Conservation (phyloP, 768 basidiomycete genomes). For the Wakefieldia striispora region DNA sequence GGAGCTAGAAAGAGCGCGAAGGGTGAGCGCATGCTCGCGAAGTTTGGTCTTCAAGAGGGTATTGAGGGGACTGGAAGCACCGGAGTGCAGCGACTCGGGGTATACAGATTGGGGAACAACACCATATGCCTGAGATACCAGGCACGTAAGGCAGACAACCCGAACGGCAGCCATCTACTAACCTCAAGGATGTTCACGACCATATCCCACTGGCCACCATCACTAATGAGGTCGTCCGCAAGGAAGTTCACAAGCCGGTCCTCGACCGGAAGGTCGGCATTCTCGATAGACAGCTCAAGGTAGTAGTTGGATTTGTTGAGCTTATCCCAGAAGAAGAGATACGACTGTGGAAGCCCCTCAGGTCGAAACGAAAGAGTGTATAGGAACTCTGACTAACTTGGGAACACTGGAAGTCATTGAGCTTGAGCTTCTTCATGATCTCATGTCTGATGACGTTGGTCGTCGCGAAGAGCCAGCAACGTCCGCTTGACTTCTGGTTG, state of each 20-base stretch:
- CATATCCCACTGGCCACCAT: constrained; percentile 98
- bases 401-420: constrained; percentile 88
- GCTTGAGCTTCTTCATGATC: constrained; percentile 80
- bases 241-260: constrained; percentile 81
- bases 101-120: constrained; percentile 80
- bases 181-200: constrained; percentile 64
- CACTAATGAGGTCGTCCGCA: constrained; percentile 73
- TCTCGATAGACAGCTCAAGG: constrained; percentile 83
- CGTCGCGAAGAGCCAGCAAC: constrained; percentile 96
- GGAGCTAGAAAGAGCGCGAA: constrained; percentile 60
- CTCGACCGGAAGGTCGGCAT: constrained; percentile 75
- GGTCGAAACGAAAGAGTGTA: background rate
- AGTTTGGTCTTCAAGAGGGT: constrained; percentile 84
- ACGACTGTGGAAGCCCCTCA: constrained; percentile 48
- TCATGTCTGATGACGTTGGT: constrained; percentile 84
- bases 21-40: constrained; percentile 83
- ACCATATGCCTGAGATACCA: constrained; percentile 62
- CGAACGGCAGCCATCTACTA: constrained; percentile 2
- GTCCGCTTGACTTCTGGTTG: constrained; percentile 82
- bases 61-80: constrained; percentile 70
- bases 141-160: constrained; percentile 28
- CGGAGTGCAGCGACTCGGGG: constrained; percentile 84
- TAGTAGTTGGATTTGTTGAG: constrained; percentile 90
- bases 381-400: constrained; percentile 49
- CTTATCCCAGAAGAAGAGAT: constrained; percentile 96